A percentile compares a stretch with the other conserved stretches of the same genome.
phyloP scores from a whole-genome alignment of 768 basidiomycete genomes.

The Boletus reticulatus region DNA sequence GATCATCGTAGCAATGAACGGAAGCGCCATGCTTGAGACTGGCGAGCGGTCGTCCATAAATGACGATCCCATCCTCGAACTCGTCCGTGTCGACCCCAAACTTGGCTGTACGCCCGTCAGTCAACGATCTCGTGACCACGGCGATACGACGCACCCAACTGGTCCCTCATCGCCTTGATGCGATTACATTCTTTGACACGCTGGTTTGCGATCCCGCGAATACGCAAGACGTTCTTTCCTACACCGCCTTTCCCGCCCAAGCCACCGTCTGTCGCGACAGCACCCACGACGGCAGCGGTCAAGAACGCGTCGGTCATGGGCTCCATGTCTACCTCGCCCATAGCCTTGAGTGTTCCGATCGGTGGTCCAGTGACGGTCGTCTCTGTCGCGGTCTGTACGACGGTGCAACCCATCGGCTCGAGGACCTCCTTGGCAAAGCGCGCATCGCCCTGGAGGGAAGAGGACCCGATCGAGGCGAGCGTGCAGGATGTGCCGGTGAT shows the following conservation, averaged over 20 bases:
- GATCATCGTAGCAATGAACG: constrained; percentile 96
- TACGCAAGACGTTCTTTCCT: constrained; percentile 59
- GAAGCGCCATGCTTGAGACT: constrained; percentile 68
- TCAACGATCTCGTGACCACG: too few relatives aligned
- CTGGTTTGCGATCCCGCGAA: constrained; percentile 96
- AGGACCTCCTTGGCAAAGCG: constrained; percentile 91
- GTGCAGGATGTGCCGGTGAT: constrained; percentile 97
- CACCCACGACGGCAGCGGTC: constrained; percentile 90
- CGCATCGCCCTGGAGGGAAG: constrained; percentile 96
- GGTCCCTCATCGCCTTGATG: constrained; percentile 94
- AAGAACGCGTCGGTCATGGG: constrained; percentile 99
- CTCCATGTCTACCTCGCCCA: constrained; percentile 86
- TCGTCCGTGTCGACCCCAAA: constrained; percentile 93
- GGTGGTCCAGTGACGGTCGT: constrained; percentile 94
- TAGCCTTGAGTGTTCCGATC: constrained; percentile 69
- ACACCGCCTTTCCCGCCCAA: constrained; percentile 31
- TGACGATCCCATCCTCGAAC: constrained; percentile 88
- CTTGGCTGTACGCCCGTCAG: constrained; percentile 56
- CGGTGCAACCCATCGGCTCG: constrained; percentile 92
- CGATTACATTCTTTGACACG: constrained; percentile 98
- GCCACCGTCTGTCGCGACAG: constrained; percentile 67
- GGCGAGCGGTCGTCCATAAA: constrained; percentile 71
- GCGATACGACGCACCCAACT: constrained; percentile 63
- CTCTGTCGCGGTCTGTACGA: constrained; percentile 81
- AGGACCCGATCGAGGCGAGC: constrained; percentile 85